A percentile compares a stretch with the other conserved stretches of the same genome.
These are phyloP conservation scores for Pyrenophora teres DNA, from an alignment of 2,329 filamentous ascomycete genomes.

Conservation along the genomic window DNA sequence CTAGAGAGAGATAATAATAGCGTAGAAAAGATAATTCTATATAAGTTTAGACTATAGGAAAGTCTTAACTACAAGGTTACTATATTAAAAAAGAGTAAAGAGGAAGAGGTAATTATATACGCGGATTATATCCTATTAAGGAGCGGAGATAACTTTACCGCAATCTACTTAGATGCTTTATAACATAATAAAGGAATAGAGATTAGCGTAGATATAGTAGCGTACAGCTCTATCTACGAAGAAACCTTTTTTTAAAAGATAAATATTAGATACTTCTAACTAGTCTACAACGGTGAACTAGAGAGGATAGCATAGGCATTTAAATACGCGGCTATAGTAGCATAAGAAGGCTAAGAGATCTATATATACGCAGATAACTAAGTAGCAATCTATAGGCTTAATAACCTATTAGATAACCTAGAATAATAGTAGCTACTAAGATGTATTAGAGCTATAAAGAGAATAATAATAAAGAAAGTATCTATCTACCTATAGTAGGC, in stretches of 20 bases:
- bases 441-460: too few species aligned
- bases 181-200: background rate
- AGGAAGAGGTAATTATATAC: background rate
- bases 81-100: background rate
- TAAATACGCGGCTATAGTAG: background rate
- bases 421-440: too few species aligned
- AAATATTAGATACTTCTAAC: background rate
- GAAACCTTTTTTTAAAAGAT: background rate
- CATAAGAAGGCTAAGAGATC: too few species aligned
- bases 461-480: too few species aligned
- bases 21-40: background rate
- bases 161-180: background rate
- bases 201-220: background rate
- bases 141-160: background rate
- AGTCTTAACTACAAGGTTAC: background rate
- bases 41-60: background rate
- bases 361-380: too few species aligned
- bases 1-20: background rate
- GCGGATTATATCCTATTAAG: background rate
- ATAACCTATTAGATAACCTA: too few species aligned
- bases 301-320: background rate
- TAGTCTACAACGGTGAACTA: too few species aligned
- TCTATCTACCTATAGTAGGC: too few species aligned
- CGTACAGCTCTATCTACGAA: background rate
- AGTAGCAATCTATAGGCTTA: too few species aligned